Evolutionary conservation across 2,329 filamentous ascomycete species (phyloP).

Genomic region (Paecilomyces fulvus): DNA sequence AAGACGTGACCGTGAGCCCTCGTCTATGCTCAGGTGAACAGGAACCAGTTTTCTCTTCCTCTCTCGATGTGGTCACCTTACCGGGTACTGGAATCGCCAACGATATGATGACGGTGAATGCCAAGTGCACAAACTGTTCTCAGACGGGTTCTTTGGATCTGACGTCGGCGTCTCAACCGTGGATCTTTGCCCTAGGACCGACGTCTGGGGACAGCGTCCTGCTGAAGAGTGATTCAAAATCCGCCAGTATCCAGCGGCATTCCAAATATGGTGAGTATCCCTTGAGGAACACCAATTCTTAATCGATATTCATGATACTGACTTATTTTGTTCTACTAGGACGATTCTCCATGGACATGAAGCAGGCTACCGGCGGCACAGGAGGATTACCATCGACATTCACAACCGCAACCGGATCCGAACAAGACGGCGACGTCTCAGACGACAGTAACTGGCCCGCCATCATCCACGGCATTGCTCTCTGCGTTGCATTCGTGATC

Average conservation of each 20-base stretch:
- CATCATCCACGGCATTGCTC: slow-evolving; percentile 10
- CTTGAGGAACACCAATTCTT: neutral
- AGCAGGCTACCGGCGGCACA: slow-evolving; percentile 11
- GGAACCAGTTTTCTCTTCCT: slow-evolving; percentile 11
- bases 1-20: slow-evolving; percentile 14
- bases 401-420: slow-evolving; percentile 6
- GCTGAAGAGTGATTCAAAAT: slow-evolving; percentile 10
- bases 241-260: slow-evolving; percentile 12
- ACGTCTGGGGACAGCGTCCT: slow-evolving; percentile 1
- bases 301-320: neutral
- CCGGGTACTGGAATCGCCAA: slow-evolving; percentile 9
- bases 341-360: slow-evolving; percentile 11
- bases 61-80: slow-evolving; percentile 8
- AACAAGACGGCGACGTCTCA: slow-evolving; percentile 1
- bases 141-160: slow-evolving; percentile 9
- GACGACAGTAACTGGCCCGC: slow-evolving; percentile 12
- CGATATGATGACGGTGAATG: slow-evolving; percentile 10
- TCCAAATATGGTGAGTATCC: slow-evolving; percentile 11
- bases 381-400: slow-evolving; percentile 8
- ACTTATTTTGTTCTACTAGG: slow-evolving; percentile 2
- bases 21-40: slow-evolving; percentile 11
- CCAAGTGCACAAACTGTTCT: slow-evolving; percentile 12
- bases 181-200: slow-evolving; percentile 13
- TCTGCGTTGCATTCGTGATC: slow-evolving; percentile 11
- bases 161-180: slow-evolving; percentile 9